Evolutionary conservation across 495 filamentous ascomycete species (phyloP).

Genomic region (Astrothelium macrocarpum): DNA sequence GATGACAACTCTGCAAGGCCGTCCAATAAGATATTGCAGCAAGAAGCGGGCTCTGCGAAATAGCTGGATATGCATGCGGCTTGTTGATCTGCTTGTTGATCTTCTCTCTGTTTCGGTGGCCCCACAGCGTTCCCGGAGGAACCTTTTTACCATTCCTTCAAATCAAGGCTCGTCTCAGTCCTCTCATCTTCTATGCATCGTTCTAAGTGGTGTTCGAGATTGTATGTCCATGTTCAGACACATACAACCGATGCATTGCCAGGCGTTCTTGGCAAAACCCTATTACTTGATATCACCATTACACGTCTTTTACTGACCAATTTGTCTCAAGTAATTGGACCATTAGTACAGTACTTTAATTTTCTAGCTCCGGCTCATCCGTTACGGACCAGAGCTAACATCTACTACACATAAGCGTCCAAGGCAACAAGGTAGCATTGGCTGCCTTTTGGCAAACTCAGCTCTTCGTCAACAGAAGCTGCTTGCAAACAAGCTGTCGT

Average conservation of each 20-base stretch:
- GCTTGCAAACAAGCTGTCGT: not conserved
- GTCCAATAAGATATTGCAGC: not conserved
- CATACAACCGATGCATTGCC: too few relatives aligned
- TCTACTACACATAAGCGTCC: not conserved
- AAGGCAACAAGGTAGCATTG: not conserved
- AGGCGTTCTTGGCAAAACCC: too few relatives aligned
- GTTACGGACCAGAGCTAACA: not conserved
- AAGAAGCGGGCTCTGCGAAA: not conserved
- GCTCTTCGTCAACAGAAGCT: not conserved
- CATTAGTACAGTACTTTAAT: not conserved
- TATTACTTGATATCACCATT: too few relatives aligned
- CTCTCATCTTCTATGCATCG: too few relatives aligned
- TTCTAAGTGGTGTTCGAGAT: too few relatives aligned
- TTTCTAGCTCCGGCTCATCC: not conserved
- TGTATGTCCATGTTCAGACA: too few relatives aligned
- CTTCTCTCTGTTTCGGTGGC: not conserved
- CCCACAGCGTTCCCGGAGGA: too few relatives aligned
- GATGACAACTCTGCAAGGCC: not conserved
- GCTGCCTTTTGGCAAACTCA: not conserved
- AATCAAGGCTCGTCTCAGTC: too few relatives aligned
- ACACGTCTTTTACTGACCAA: too few relatives aligned
- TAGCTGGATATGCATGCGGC: not conserved
- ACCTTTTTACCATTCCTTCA: too few relatives aligned
- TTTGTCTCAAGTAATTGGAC: too few relatives aligned
- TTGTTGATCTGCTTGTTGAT: too few relatives aligned